Evolutionary conservation across 139 green algal species (phyloP).

Genomic region (Coccomyxa sp.): DNA sequence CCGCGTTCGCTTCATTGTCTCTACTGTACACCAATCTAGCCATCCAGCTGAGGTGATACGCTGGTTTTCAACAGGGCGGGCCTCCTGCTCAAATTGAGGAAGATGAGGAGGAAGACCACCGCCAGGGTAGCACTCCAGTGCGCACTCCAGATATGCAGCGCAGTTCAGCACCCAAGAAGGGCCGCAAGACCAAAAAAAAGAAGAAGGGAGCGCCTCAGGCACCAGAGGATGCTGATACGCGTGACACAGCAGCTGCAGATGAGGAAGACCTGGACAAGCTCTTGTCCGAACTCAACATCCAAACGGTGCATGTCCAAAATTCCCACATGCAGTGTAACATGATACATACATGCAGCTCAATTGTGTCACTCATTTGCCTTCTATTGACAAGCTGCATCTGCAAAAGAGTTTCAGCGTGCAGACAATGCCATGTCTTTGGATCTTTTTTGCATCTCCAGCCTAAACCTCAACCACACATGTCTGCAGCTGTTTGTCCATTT

Average conservation of each 20-base stretch:
- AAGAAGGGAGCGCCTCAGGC: slow-evolving; percentile 5
- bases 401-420: too few relatives aligned
- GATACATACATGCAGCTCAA: too few relatives aligned
- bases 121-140: not conserved
- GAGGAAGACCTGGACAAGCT: slow-evolving; percentile 66
- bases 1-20: not conserved
- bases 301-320: slow-evolving; percentile 2
- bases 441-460: too few relatives aligned
- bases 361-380: too few relatives aligned
- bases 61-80: not conserved
- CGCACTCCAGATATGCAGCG: not conserved
- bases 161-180: not conserved
- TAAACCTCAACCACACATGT: too few relatives aligned
- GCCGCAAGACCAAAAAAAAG: not conserved
- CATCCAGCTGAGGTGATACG: not conserved
- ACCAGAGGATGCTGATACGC: not conserved
- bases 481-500: too few relatives aligned
- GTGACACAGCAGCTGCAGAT: slow-evolving; percentile 1
- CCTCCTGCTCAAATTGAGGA: slow-evolving; percentile 23
- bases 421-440: too few relatives aligned
- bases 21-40: not conserved
- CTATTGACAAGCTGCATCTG: too few relatives aligned
- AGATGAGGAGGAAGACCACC: slow-evolving; percentile 22
- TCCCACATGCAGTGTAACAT: too few relatives aligned
- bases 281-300: slow-evolving; percentile 61